Base-by-base conservation (phyloP, 192 early-diverging fungal genomes). In the Linnemannia schmuckeri region DNA sequence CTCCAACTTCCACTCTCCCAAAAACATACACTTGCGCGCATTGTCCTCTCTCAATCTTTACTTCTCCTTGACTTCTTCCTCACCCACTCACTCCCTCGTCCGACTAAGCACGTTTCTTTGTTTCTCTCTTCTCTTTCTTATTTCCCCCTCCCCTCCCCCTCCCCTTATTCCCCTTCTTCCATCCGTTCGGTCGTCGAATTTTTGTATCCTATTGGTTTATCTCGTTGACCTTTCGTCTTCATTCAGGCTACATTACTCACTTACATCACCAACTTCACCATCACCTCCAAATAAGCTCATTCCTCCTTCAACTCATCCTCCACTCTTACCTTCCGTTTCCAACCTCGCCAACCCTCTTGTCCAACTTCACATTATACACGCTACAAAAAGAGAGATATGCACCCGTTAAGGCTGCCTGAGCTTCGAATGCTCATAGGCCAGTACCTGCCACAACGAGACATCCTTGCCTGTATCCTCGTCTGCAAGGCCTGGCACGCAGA, bases 321-420 rank as follows among this genome's bases (percentile, higher is more conserved):
- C 15, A 1, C 37, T 30, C 17, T 35, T 37, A 72, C 61, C 12
- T 35, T 57, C 55, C 22, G 5, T 5, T 27, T 35, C 63, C 17
- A 1, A 30, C 27, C 30, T 41, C 40, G 70, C 9, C 49, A 52
- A 22, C 49, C 17, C 6, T 13, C 3, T 15, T 3, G 3, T 13
- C 44, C 66, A 0, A 17, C 75, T 13, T 24, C 35, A 47, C 46
- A 20, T 13, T 70, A 41, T 40, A 42, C 15, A 72, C 22, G 18
- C 12, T 1, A 22, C 15, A 22, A 18, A 17, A 35, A 35, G 10
- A 22, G 10, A 1, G 42, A 42, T 12, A 74, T 54, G 74, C 49
- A 84, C 63, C 82, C 82, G 8, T 73, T 84, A 38, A 10, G 1
- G 24, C 52, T 84, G 40, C 82, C 82, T 46, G 82, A 84, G 77